Evolutionary conservation across 495 filamentous ascomycete genomes (phyloP).

Genomic region (Trichoderma erinaceum): DNA sequence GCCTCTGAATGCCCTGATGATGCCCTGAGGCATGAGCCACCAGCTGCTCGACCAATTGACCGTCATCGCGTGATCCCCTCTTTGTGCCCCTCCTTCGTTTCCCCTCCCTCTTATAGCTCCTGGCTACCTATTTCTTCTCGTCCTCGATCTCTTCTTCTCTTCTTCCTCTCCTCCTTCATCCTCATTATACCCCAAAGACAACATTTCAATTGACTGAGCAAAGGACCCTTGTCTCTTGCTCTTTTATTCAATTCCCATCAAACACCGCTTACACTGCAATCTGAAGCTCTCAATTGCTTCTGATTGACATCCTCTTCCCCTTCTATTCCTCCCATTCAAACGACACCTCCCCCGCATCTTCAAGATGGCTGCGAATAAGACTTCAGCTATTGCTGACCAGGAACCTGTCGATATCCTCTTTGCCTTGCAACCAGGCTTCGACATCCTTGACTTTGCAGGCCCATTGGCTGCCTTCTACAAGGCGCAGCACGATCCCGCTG

Average conservation of each 20-base stretch:
- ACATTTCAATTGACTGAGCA: background rate
- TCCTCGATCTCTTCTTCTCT: slow-evolving; percentile 7
- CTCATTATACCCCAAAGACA: slow-evolving; percentile 8
- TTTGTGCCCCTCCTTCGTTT: background rate
- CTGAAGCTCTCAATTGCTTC: slow-evolving; percentile 17
- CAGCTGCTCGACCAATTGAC: slow-evolving; percentile 11
- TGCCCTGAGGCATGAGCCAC: background rate
- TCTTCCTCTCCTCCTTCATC: slow-evolving; percentile 15
- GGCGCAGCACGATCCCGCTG: slow-evolving; percentile 55
- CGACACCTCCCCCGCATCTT: slow-evolving; percentile 19
- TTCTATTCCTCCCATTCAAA: background rate
- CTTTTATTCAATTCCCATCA: background rate
- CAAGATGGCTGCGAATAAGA: slow-evolving; percentile 44
- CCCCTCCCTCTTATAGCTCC: slow-evolving; percentile 10
- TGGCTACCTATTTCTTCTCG: slow-evolving; percentile 15
- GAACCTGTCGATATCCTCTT: slow-evolving; percentile 48
- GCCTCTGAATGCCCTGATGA: background rate
- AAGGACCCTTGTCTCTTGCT: background rate
- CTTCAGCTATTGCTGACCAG: slow-evolving; percentile 37
- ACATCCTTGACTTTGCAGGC: slow-evolving; percentile 59
- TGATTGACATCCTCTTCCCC: slow-evolving; percentile 15
- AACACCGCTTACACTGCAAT: background rate
- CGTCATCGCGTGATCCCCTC: slow-evolving; percentile 9
- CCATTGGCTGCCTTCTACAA: slow-evolving; percentile 58
- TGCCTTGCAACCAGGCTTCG: slow-evolving; percentile 44